A percentile compares a stretch with the other conserved stretches of the same genome.
These are phyloP conservation scores for Amoebophrya sp. DNA, from an alignment of 169 alveolate species.

Conservation along the genomic window DNA sequence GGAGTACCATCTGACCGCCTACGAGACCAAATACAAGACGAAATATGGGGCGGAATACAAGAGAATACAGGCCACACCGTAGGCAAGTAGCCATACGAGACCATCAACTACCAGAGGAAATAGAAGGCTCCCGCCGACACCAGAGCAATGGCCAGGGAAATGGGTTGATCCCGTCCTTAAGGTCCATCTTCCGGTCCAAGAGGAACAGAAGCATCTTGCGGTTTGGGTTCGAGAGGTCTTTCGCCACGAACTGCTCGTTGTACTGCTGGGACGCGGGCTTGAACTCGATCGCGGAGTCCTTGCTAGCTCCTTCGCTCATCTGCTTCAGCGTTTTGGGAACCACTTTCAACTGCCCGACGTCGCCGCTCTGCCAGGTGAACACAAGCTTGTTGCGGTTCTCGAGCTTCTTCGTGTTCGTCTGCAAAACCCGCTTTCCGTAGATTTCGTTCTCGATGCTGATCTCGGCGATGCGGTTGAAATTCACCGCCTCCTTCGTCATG, in stretches of 20 bases:
- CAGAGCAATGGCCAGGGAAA: too few species aligned
- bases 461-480: neutral
- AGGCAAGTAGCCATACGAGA: too few species aligned
- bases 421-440: neutral
- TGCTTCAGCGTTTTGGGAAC: neutral
- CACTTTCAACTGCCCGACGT: neutral
- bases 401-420: neutral
- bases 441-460: neutral
- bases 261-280: neutral
- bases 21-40: too few species aligned
- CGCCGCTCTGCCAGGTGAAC: neutral
- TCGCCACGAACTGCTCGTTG: neutral
- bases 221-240: neutral
- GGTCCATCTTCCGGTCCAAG: neutral
- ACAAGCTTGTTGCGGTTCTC: neutral
- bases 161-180: too few species aligned
- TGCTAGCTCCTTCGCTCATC: too few species aligned
- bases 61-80: too few species aligned
- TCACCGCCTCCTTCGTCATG: neutral
- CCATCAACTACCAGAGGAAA: too few species aligned
- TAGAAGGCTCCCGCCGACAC: too few species aligned
- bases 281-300: neutral
- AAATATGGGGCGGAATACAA: too few species aligned
- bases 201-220: neutral
- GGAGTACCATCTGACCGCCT: too few species aligned